Evolutionary conservation across 805 yeast species (phyloP).

Genomic region (Yueomyces sp.): DNA sequence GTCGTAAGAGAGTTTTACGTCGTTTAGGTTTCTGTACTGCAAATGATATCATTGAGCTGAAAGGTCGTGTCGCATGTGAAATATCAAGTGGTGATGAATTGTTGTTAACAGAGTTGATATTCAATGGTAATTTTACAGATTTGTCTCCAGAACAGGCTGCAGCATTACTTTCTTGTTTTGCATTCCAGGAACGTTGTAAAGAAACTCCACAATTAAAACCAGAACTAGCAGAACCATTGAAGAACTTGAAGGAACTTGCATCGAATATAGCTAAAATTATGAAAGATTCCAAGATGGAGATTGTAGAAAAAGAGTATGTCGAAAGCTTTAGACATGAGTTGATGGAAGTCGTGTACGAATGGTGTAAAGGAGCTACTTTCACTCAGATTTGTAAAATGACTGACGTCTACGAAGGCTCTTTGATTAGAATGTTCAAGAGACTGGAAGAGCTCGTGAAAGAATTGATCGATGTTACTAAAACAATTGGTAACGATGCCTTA

Average conservation of each 20-base stretch:
- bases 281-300: conserved; percentile 78
- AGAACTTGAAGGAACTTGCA: conserved; percentile 85
- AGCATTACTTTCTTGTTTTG: conserved; percentile 83
- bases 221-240: conserved; percentile 84
- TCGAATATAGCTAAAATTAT: conserved; percentile 77
- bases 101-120: conserved; percentile 77
- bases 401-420: conserved; percentile 93
- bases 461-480: conserved; percentile 79
- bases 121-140: conserved; percentile 90
- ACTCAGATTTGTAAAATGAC: conserved; percentile 98
- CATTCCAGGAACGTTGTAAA: conserved; percentile 90
- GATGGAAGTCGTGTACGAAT: conserved; percentile 92
- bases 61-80: conserved; percentile 96
- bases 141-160: conserved; percentile 84
- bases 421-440: conserved; percentile 89
- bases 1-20: conserved; percentile 84
- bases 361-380: conserved; percentile 95
- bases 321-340: conserved; percentile 84
- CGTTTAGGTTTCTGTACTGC: conserved; percentile 82
- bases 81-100: conserved; percentile 82
- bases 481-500: conserved; percentile 81
- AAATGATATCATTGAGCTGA: conserved; percentile 82
- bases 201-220: conserved; percentile 77
- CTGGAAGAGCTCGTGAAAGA: conserved; percentile 88
- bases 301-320: conserved; percentile 84